These are phyloP conservation scores for Tulasnella sp. DNA, from an alignment of 768 basidiomycete species.

Conservation along the genomic window DNA sequence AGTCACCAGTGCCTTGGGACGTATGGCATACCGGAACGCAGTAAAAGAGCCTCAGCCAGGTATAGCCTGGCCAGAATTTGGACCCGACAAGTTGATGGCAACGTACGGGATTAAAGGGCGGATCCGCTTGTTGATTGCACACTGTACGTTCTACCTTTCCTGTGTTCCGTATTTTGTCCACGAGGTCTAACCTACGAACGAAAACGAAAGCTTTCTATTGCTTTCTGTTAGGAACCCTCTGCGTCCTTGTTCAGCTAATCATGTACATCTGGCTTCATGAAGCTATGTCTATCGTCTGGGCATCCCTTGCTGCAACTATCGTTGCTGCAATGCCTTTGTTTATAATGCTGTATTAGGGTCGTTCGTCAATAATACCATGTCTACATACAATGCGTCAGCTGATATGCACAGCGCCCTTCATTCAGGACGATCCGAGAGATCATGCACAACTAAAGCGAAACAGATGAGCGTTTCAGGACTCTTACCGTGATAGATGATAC, in stretches of 20 bases:
- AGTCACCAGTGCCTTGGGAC: not conserved
- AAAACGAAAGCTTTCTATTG: not conserved
- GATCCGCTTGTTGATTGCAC: not conserved
- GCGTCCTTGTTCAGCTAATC: not conserved
- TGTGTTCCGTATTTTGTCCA: no score
- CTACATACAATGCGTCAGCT: no score
- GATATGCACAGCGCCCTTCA: no score
- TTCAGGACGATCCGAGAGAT: no score
- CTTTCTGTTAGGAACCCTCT: not conserved
- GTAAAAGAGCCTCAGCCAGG: not conserved
- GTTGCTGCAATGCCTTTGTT: not conserved
- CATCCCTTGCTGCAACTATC: not conserved
- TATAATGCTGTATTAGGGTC: no score
- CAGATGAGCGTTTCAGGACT: no score
- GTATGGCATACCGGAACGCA: not conserved
- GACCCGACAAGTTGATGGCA: not conserved
- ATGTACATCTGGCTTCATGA: constrained; percentile 2
- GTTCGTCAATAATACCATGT: no score
- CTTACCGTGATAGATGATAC: no score
- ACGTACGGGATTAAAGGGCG: not conserved
- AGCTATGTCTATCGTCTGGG: constrained; percentile 11
- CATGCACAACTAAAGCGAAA: no score
- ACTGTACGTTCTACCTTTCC: not conserved
- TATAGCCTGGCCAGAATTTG: not conserved
- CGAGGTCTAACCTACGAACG: not conserved